Evolutionary conservation across 208 protist species (phyloP).

Genomic region (Leishmania arabica): DNA sequence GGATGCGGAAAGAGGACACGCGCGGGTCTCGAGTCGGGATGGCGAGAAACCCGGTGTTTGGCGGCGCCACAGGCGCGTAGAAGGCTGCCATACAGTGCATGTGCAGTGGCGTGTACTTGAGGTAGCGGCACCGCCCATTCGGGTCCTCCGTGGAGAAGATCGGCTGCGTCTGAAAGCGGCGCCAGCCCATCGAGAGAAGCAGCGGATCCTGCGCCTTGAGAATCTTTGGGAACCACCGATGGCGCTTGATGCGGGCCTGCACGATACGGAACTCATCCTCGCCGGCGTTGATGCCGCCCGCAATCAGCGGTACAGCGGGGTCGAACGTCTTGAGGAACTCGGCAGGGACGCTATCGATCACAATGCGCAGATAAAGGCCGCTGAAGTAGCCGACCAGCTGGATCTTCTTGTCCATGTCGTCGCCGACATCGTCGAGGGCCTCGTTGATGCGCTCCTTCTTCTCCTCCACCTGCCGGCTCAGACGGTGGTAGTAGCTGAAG

Average conservation of each 20-base stretch:
- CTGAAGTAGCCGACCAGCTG: conserved; percentile 92
- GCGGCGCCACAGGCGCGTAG: conserved; percentile 96
- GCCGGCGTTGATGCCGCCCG: conserved; percentile 94
- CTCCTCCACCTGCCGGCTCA: conserved; percentile 82
- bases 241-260: conserved; percentile 96
- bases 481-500: conserved; percentile 76
- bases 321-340: conserved; percentile 97
- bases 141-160: conserved; percentile 96
- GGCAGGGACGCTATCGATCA: conserved; percentile 93
- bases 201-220: conserved; percentile 99
- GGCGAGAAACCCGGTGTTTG: conserved; percentile 96
- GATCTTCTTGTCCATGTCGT: conserved; percentile 86
- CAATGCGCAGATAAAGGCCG: conserved; percentile 97
- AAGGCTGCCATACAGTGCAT: conserved; percentile 99
- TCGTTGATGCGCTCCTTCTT: conserved; percentile 84
- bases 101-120: conserved; percentile 99
- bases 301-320: conserved; percentile 85
- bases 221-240: conserved; percentile 98
- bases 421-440: conserved; percentile 75
- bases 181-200: conserved; percentile 99
- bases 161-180: conserved; percentile 97
- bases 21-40: conserved; percentile 81
- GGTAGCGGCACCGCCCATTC: conserved; percentile 95
- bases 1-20: conserved; percentile 92
- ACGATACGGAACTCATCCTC: conserved; percentile 97